A percentile compares a stretch with the other conserved stretches of the same genome.
These are phyloP conservation scores for Cyberlindnera xylosilytica DNA, from an alignment of 805 yeast species.

Conservation along the genomic window DNA sequence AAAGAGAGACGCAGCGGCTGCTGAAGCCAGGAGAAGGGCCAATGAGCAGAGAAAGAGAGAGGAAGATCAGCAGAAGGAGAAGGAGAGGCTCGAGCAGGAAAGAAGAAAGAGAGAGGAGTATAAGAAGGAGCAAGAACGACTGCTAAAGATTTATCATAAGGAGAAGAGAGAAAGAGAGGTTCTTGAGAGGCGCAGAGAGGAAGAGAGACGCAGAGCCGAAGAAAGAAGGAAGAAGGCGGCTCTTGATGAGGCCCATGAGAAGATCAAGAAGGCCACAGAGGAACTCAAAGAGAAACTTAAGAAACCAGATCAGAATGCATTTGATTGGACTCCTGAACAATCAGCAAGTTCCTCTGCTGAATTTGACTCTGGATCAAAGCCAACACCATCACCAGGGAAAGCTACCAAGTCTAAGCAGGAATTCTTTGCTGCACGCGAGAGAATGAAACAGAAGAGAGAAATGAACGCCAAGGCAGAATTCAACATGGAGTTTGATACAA, in stretches of 20 bases:
- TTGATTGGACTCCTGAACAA: too few species aligned
- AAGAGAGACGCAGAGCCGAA: slow-evolving; percentile 10
- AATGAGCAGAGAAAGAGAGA: slow-evolving; percentile 1
- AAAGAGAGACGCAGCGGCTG: not conserved
- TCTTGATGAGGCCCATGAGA: slow-evolving; percentile 7
- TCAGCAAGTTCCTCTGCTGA: too few species aligned
- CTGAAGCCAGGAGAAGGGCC: too few species aligned
- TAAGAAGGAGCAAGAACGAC: slow-evolving; percentile 5
- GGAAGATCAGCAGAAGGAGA: not conserved
- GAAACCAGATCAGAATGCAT: too few species aligned
- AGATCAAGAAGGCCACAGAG: slow-evolving; percentile 8
- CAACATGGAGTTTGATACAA: too few species aligned
- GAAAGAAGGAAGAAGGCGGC: slow-evolving; percentile 6
- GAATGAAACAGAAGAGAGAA: too few species aligned
- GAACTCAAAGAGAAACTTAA: slow-evolving; percentile 1
- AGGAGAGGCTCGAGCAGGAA: not conserved
- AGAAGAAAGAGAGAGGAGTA: slow-evolving; percentile 1
- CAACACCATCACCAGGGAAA: not conserved
- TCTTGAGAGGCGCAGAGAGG: slow-evolving; percentile 15
- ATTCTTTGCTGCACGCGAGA: too few species aligned
- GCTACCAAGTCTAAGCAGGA: too few species aligned
- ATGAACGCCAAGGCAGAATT: too few species aligned
- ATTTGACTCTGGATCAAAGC: too few species aligned
- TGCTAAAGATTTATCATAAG: slow-evolving; percentile 8
- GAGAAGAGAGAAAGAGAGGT: slow-evolving; percentile 10